Conservation (phyloP, 2,329 filamentous ascomycete genomes). For the Botrytis aclada region DNA sequence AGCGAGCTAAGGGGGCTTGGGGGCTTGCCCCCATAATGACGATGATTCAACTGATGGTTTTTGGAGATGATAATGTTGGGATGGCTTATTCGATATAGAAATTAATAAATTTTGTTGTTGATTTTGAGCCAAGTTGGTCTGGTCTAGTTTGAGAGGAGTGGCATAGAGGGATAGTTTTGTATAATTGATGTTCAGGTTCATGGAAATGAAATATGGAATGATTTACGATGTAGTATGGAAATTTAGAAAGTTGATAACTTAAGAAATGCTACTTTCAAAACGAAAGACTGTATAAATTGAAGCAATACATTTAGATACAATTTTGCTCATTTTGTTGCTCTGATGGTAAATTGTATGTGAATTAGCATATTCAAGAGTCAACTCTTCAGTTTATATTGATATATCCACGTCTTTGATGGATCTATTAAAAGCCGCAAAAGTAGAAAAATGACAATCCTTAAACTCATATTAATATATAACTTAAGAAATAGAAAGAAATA, state of each 20-base stretch:
- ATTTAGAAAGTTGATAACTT: not conserved
- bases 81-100: not conserved
- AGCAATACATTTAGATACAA: not conserved
- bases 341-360: not conserved
- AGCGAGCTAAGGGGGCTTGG: not conserved
- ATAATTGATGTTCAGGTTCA: not conserved
- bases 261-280: not conserved
- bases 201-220: not conserved
- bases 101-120: not conserved
- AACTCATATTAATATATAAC: not conserved
- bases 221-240: not conserved
- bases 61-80: not conserved
- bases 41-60: not conserved
- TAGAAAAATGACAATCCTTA: accelerated
- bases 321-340: not conserved
- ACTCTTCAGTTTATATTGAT: not conserved
- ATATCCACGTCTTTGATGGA: no score
- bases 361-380: not conserved
- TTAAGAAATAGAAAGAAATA: not conserved
- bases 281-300: not conserved
- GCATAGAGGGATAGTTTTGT: not conserved
- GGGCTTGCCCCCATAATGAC: not conserved
- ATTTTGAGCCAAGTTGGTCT: not conserved
- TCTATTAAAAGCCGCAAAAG: not conserved
- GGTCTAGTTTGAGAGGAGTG: not conserved